Evolutionary conservation across 805 yeast genomes (phyloP), one percentile per base, ranked within the genome.

Genomic region (Wickerhamiella occidentalis): DNA sequence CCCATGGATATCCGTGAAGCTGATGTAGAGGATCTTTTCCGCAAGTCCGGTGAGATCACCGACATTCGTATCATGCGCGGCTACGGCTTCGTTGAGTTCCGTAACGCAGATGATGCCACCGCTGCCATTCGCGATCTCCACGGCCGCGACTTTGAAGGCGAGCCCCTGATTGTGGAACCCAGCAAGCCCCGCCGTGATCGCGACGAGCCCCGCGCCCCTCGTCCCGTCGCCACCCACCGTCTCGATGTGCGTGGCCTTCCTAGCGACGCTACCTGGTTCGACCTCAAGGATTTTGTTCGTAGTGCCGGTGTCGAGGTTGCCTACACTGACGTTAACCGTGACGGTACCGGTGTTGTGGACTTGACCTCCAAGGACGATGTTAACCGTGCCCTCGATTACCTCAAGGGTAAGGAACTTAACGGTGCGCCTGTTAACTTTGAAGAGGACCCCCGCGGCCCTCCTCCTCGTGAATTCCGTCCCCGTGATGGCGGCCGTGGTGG

Each of bases 341-440:
- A 64, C 43, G 66, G 67, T 40, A 58, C 62, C 40, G 72, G 68
- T 50, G 54, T 92, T 71, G 97, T 97, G 3, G 94, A 92, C 65
- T 92, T 92, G 64, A 83, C 94, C 35, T 80, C 90, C 29, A 79
- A 94, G 19, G 95, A 85, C 51, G 98, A 92, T 63, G 87, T 97
- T 9, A 80, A 88, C 9, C 68, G 79, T 60, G 95, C 90, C n/a
- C 90, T 92, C 18, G 76, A 76, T 48, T 75, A 76, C 51, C 70
- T 92, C 58, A 87, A 86, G 63, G 95, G 54, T 56, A 71, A 78
- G 54, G 90, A 80, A 53, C 79, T 77, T 72, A 76, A 77, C 63
- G 95, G 87, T 57, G 64, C 76, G 48, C 69, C 72, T 45, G 70
- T 87, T 49, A 65, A 75, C 45, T 83, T 87, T 48, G 85, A 80